Evolutionary conservation across 2,329 filamentous ascomycete species (phyloP).

Genomic region (Curvularia verruculosa): DNA sequence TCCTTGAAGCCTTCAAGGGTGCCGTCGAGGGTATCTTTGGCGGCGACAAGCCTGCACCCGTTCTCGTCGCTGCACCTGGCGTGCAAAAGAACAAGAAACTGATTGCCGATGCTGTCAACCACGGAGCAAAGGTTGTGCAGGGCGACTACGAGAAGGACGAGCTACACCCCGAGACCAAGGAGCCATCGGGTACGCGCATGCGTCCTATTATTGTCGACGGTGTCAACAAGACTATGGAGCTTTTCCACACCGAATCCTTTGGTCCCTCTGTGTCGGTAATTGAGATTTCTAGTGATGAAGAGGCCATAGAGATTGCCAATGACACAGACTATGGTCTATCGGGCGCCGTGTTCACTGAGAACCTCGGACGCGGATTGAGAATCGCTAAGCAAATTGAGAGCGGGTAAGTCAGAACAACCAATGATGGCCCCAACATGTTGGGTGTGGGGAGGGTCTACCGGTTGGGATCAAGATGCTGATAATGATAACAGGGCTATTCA

Average conservation of each 20-base stretch:
- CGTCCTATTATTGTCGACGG: conserved; percentile 71
- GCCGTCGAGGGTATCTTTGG: conserved; percentile 56
- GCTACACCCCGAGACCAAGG: conserved; percentile 45
- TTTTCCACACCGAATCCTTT: conserved; percentile 78
- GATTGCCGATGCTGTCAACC: conserved; percentile 60
- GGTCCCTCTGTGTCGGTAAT: conserved; percentile 75
- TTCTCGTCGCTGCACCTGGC: conserved; percentile 54
- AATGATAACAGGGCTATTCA: conserved; percentile 51
- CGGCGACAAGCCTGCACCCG: conserved; percentile 51
- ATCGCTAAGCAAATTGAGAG: conserved; percentile 60
- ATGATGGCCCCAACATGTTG: too few species aligned
- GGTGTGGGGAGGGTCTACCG: too few species aligned
- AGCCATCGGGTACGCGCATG: conserved; percentile 57
- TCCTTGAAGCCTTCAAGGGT: conserved; percentile 57
- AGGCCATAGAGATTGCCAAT: conserved; percentile 76
- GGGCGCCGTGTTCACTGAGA: conserved; percentile 73
- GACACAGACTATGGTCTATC: conserved; percentile 80
- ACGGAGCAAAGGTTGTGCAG: conserved; percentile 64
- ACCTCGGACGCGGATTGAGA: conserved; percentile 58
- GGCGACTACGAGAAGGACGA: conserved; percentile 52
- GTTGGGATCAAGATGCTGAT: background rate
- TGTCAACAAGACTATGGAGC: conserved; percentile 73
- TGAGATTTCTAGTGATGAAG: conserved; percentile 69
- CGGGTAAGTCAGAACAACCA: conserved; percentile 52
- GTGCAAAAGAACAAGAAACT: conserved; percentile 62